These are phyloP conservation scores for Jasminum sambac DNA, from an alignment of 257 asterid genomes.

Conservation along the genomic window DNA sequence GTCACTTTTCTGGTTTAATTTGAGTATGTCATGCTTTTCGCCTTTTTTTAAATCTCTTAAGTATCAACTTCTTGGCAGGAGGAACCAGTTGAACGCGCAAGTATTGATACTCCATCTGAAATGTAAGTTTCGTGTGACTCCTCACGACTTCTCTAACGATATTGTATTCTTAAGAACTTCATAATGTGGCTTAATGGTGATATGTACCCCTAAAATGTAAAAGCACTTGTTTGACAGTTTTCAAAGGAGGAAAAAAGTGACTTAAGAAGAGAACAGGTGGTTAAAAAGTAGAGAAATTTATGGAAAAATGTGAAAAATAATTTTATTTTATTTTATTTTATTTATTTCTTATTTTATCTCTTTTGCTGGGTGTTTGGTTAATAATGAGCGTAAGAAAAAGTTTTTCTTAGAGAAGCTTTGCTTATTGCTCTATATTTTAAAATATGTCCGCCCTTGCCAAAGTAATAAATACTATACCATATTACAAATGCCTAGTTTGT, in stretches of 20 bases:
- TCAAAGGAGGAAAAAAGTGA: no score
- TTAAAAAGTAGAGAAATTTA: no score
- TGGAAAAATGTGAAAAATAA: no score
- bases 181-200: background rate
- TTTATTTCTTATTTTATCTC: no score
- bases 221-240: no score
- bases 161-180: background rate
- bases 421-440: background rate
- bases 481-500: background rate
- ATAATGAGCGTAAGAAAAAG: no score
- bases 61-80: conserved; percentile 44
- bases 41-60: background rate
- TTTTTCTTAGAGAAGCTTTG: no score
- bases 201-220: background rate
- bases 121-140: conserved; percentile 45
- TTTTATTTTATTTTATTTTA: no score
- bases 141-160: background rate
- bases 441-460: background rate
- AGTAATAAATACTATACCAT: background rate
- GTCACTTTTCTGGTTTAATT: conserved; percentile 27
- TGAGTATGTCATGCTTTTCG: conserved; percentile 13
- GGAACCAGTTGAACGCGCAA: conserved; percentile 52
- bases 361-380: no score
- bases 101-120: conserved; percentile 59
- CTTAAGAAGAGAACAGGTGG: no score